Evolutionary conservation across 306 rosid species (phyloP), one percentile per base, ranked within the genome.

Genomic region (Medicago arabica): DNA sequence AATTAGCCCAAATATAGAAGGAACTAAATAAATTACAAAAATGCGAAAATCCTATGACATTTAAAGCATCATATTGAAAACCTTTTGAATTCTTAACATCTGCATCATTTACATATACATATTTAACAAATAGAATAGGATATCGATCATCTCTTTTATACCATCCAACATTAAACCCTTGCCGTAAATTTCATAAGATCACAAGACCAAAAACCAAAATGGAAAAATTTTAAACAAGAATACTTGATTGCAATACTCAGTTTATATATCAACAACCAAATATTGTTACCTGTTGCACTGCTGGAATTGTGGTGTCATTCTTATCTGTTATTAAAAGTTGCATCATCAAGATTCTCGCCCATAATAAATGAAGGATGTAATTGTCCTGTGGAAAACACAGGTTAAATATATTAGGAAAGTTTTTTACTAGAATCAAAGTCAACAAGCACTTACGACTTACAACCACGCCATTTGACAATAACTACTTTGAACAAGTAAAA

Each of bases 201-300:
- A 55, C 9, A 71, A 16, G 38, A 6, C 38, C 69, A 63, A 75
- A 23, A 75, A 75, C 61, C 61, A 53, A 53, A 54, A 72, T 43
- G 77, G 76, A 78, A 78, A 49, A 36, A 21, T 8, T 21, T 38
- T n/a, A n/a, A 61, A 70, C 34, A 34, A 34, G 6, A 34, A 34
- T 34, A 34, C 38, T 34, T 34, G 38, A 34, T 34, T 34, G 38
- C 38, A 34, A 34, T 34, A 34, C 38, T 34, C 7, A 6, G 6
- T 34, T 34, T 34, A 34, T 34, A 34, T 34, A 34, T 34, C 38
- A 34, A 1, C 38, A 1, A 34, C 7, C 38, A 34, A 4, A 34
- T 34, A 34, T 34, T 4, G 38, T 34, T 34, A 34, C 38, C 38
- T 5, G 38, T 34, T 34, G 38, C 38, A 34, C 7, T 34, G 38